A percentile compares a stretch with the other conserved stretches of the same genome.
phyloP scores from a whole-genome alignment of 306 rosid genomes.

The Cicer judaicum region DNA sequence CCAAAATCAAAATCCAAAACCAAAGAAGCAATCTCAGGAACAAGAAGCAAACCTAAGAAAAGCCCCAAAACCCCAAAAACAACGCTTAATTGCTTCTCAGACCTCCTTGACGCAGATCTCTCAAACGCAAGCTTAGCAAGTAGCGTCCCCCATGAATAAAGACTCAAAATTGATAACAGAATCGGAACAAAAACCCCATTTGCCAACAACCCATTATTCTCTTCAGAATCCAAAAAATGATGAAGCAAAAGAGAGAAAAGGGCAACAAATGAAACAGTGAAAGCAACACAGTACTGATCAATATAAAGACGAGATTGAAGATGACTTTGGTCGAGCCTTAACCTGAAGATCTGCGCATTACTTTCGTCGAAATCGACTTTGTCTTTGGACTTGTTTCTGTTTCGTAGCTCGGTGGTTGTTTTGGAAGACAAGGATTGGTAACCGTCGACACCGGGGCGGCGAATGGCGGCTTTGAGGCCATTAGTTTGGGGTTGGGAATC shows the following conservation, averaged over 20 bases:
- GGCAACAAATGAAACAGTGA: slow-evolving; percentile 63
- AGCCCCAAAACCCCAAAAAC: slow-evolving; percentile 61
- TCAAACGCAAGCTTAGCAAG: slow-evolving; percentile 61
- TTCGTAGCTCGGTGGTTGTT: slow-evolving; percentile 57
- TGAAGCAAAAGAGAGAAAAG: slow-evolving; percentile 65
- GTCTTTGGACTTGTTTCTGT: slow-evolving; percentile 63
- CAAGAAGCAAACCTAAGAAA: slow-evolving; percentile 53
- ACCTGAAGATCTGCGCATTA: slow-evolving; percentile 92
- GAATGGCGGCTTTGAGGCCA: slow-evolving; percentile 74
- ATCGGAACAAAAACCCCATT: slow-evolving; percentile 71
- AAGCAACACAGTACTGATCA: slow-evolving; percentile 59
- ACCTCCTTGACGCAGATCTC: slow-evolving; percentile 78
- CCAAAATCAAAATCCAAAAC: slow-evolving; percentile 64
- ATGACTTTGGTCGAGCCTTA: slow-evolving; percentile 71
- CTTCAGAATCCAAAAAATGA: slow-evolving; percentile 43
- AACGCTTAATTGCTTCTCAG: slow-evolving; percentile 78
- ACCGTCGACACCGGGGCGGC: slow-evolving; percentile 64
- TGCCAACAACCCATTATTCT: slow-evolving; percentile 50
- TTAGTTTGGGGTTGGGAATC: slow-evolving; percentile 57
- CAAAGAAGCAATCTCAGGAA: slow-evolving; percentile 46
- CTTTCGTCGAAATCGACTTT: slow-evolving; percentile 76
- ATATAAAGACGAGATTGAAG: slow-evolving; percentile 71
- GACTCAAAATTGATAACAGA: slow-evolving; percentile 52
- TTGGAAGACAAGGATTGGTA: slow-evolving; percentile 50
- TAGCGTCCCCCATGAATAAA: slow-evolving; percentile 47